These are phyloP conservation scores for Gypsophila paniculata DNA, from an alignment of 179 eudicot genomes.

Conservation along the genomic window DNA sequence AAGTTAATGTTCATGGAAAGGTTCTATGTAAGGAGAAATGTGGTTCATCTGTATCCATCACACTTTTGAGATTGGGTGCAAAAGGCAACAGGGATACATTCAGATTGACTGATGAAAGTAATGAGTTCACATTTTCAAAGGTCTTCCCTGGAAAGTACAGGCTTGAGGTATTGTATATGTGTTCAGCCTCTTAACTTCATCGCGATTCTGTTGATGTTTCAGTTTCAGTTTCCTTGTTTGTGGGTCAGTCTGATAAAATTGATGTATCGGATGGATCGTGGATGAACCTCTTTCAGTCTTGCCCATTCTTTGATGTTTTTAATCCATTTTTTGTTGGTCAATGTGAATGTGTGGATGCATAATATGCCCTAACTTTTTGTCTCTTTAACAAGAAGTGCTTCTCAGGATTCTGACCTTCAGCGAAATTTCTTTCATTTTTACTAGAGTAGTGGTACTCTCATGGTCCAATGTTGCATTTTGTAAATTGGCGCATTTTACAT, in stretches of 20 bases:
- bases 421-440: neutral
- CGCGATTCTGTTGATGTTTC: neutral
- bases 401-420: neutral
- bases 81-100: conserved; percentile 48
- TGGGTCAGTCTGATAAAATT: neutral
- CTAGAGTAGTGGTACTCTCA: conserved; percentile 1
- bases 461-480: neutral
- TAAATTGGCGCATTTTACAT: neutral
- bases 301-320: neutral
- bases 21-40: conserved; percentile 86
- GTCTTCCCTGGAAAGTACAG: neutral
- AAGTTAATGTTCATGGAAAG: conserved; percentile 65
- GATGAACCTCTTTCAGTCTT: conserved; percentile 2
- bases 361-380: neutral
- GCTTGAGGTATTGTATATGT: neutral
- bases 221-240: conserved; percentile 6
- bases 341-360: neutral
- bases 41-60: conserved; percentile 58
- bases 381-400: neutral
- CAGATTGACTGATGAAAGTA: conserved; percentile 51
- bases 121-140: neutral
- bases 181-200: neutral
- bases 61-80: conserved; percentile 54
- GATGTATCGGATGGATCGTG: neutral
- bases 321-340: neutral